Conservation (phyloP, 768 basidiomycete genomes). For the Leccinum imitatum region DNA sequence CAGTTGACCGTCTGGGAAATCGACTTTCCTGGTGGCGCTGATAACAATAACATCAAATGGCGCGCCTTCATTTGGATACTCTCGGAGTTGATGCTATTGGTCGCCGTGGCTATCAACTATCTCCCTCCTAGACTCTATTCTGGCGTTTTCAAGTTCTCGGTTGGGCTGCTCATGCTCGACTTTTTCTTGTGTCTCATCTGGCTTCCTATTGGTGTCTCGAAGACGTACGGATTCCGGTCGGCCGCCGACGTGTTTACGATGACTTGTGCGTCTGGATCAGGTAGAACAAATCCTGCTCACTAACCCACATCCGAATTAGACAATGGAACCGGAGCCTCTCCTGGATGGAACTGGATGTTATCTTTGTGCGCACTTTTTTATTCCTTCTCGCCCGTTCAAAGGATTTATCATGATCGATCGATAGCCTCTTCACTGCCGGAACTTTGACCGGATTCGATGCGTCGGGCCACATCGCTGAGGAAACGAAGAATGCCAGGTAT, state of each 20-base stretch:
- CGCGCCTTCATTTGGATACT: constrained; percentile 82
- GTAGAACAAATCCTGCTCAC: background rate
- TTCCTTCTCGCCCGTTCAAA: background rate
- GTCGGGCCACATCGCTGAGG: constrained; percentile 84
- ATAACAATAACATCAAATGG: constrained; percentile 76
- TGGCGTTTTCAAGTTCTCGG: constrained; percentile 71
- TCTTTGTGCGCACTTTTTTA: constrained; percentile 58
- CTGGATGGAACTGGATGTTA: constrained; percentile 90
- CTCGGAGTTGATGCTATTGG: constrained; percentile 67
- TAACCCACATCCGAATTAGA: constrained; percentile 42
- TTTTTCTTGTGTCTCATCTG: constrained; percentile 87
- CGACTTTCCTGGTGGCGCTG: constrained; percentile 78
- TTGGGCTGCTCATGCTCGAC: constrained; percentile 77
- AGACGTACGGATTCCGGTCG: constrained; percentile 85
- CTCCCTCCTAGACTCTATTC: constrained; percentile 78
- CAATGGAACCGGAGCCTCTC: constrained; percentile 84
- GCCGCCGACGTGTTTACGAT: constrained; percentile 82
- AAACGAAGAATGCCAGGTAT: constrained; percentile 78
- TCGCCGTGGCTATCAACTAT: constrained; percentile 82
- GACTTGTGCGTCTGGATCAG: constrained; percentile 59
- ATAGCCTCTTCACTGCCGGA: constrained; percentile 84
- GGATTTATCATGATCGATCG: constrained; percentile 37
- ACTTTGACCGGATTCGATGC: constrained; percentile 92
- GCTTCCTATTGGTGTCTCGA: constrained; percentile 89
- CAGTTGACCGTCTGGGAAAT: constrained; percentile 78